Evolutionary conservation across 2,329 filamentous ascomycete species (phyloP).

Genomic region (Daldinia sp.): DNA sequence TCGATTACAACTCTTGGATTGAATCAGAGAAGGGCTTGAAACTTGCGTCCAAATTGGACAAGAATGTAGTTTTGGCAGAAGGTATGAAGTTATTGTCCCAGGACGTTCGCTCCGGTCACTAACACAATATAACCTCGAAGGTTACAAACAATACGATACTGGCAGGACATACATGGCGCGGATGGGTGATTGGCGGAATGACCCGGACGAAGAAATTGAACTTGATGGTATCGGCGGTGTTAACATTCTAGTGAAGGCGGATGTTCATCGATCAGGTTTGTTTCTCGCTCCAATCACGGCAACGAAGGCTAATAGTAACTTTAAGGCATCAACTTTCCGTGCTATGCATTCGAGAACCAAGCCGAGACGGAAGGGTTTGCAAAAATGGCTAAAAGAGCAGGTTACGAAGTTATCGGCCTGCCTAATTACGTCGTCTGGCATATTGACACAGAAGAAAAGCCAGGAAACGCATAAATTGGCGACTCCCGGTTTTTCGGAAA

Average conservation of each 20-base stretch:
- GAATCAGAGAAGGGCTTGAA: conserved; percentile 87
- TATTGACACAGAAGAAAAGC: conserved; percentile 94
- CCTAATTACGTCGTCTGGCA: conserved; percentile 99
- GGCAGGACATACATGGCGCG: conserved; percentile 87
- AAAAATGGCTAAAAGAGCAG: conserved; percentile 96
- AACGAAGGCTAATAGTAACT: conserved; percentile 15
- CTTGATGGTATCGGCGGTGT: conserved; percentile 97
- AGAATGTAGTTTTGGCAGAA: conserved; percentile 87
- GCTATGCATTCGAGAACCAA: conserved; percentile 97
- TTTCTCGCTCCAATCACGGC: conserved; percentile 16
- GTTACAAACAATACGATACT: conserved; percentile 93
- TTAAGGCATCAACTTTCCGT: conserved; percentile 93
- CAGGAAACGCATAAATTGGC: conserved; percentile 69
- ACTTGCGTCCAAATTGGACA: conserved; percentile 75
- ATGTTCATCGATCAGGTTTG: conserved; percentile 92
- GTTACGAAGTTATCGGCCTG: conserved; percentile 89
- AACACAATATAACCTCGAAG: conserved; percentile 52
- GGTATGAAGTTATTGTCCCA: conserved; percentile 59
- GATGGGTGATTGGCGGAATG: conserved; percentile 90
- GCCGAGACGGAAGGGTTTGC: conserved; percentile 98
- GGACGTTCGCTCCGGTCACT: conserved; percentile 19
- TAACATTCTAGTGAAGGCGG: conserved; percentile 96
- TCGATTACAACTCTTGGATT: conserved; percentile 99
- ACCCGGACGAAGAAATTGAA: conserved; percentile 91
- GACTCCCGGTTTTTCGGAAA: conserved; percentile 15